Evolutionary conservation across 345 rosid genomes (phyloP), one percentile per base, ranked within the genome.

Genomic region (Eutrema japonicum): DNA sequence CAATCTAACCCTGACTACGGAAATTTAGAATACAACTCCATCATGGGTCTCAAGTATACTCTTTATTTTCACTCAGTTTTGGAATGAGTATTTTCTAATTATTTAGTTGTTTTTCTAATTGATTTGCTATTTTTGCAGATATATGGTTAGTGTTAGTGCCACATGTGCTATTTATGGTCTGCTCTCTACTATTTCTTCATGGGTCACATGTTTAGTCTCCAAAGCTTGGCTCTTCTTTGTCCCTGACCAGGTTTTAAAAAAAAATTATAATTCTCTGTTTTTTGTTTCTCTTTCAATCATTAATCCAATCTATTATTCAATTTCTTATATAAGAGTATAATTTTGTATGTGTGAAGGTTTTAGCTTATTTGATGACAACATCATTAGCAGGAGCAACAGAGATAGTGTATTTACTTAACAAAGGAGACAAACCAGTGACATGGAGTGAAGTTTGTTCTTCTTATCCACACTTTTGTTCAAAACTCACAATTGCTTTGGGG

Each of bases 371-470:
- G 68, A 75, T 85, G 90, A 85, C 81, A 7, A 90, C 96, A 77
- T 89, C 99, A 27, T 89, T 80, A 55, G 89, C 91, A 27, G 96
- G 92, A 46, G 88, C 77, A 22, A 43, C 80, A 53, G 96, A 95
- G 78, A 80, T 92, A 46, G 18, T 92, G 43, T 78, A 83, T 71
- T 70, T 92, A 12, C 88, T 85, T 2, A 84, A 87, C 77, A 84
- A 79, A 59, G 97, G 97, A 8, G 96, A 91, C 64, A 72, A 38
- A 45, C 58, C 46, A 73, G 82, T 94, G 55, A 82, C 97, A 57
- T 94, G 97, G 98, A 94, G 97, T 72, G 92, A 92, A 82, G 83
- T 86, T 46, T 87, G 96, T 79, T 70, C 69, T 71, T 71, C 86
- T 5, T 88, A 85, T 66, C 86, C 87, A 35, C 84, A 82, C 43